Evolutionary conservation across 345 rosid species (phyloP).

Genomic region (Passiflora organensis): DNA sequence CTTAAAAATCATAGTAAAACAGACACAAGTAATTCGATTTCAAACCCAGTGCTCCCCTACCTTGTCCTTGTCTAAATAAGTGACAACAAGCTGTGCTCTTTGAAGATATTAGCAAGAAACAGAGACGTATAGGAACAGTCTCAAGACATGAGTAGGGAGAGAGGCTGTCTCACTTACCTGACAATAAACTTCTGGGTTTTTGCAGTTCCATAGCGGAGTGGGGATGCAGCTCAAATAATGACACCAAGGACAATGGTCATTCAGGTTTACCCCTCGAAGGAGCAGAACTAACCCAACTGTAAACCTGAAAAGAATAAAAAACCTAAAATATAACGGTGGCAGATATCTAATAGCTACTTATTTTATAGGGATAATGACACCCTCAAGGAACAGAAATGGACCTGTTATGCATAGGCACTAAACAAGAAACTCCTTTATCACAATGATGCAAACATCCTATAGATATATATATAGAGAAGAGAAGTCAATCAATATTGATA

Average conservation of each 20-base stretch:
- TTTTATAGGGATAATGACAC: neutral
- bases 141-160: neutral
- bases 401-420: neutral
- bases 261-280: constrained; percentile 16
- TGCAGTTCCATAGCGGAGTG: constrained; percentile 27
- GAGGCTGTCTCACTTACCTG: constrained; percentile 41
- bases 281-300: constrained; percentile 17
- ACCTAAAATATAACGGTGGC: neutral
- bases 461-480: too few relatives aligned
- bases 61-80: too few relatives aligned
- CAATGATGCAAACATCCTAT: neutral
- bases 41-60: too few relatives aligned
- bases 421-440: neutral
- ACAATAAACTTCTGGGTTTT: constrained; percentile 40
- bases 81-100: too few relatives aligned
- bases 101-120: too few relatives aligned
- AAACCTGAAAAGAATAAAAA: constrained; percentile 14
- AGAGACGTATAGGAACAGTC: neutral
- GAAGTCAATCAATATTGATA: too few relatives aligned
- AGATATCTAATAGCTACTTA: neutral
- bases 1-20: neutral
- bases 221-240: constrained; percentile 18
- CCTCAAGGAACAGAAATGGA: neutral
- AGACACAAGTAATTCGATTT: neutral
- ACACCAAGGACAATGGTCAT: constrained; percentile 17